Conservation (phyloP, 2,329 filamentous ascomycete species). For the Ceratocystis destructans region DNA sequence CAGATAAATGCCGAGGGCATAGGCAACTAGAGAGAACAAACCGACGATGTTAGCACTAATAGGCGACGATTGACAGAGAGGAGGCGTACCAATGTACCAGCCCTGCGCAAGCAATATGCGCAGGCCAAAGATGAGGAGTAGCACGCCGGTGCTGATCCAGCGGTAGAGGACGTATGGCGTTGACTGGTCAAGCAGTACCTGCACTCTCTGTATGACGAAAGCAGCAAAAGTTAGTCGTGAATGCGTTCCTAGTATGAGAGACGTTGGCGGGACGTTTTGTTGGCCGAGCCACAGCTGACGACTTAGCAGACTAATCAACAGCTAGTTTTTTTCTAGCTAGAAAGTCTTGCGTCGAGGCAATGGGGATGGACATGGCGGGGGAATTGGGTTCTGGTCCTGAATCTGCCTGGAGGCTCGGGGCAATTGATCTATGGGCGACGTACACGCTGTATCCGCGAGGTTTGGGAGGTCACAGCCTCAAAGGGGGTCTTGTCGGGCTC, state of each 20-base stretch:
- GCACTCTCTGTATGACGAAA: slow-evolving; percentile 55
- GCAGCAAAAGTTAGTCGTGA: not conserved
- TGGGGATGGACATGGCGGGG: slow-evolving; percentile 20
- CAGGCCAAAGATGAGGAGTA: slow-evolving; percentile 69
- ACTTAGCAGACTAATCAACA: not conserved
- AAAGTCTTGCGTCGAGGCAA: slow-evolving; percentile 10
- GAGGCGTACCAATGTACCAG: slow-evolving; percentile 84
- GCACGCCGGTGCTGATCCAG: slow-evolving; percentile 70
- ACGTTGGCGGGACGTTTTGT: not conserved
- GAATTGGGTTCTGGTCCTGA: not conserved
- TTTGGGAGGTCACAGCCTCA: slow-evolving; percentile 76
- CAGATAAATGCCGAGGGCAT: slow-evolving; percentile 95
- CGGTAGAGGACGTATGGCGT: slow-evolving; percentile 81
- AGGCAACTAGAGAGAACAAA: slow-evolving; percentile 54
- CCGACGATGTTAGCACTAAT: not conserved
- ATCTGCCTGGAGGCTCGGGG: not conserved
- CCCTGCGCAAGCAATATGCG: slow-evolving; percentile 86
- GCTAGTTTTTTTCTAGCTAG: not conserved
- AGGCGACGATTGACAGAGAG: not conserved
- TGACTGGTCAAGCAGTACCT: slow-evolving; percentile 84
- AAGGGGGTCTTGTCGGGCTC: slow-evolving; percentile 88
- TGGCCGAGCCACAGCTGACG: not conserved
- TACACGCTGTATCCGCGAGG: slow-evolving; percentile 59
- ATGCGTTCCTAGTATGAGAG: not conserved
- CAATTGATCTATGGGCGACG: slow-evolving; percentile 25